phyloP scores from a whole-genome alignment of 345 rosid species.

The Linum lewisii region DNA sequence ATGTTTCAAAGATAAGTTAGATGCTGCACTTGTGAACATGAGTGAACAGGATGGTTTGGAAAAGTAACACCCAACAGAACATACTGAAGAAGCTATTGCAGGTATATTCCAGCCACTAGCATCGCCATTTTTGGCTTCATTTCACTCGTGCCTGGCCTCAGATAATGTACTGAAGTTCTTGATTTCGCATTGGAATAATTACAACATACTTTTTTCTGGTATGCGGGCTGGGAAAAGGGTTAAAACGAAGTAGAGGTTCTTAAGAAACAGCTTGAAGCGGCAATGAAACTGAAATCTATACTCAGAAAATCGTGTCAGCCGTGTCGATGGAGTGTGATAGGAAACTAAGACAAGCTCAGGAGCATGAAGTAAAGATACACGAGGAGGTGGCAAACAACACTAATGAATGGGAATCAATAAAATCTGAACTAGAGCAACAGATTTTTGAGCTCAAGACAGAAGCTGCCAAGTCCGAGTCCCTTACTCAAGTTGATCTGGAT shows the following conservation, averaged over 20 bases:
- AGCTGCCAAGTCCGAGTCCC: neutral
- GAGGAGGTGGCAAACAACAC: neutral
- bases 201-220: neutral
- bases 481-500: neutral
- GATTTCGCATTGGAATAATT: neutral
- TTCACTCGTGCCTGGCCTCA: neutral
- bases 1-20: neutral
- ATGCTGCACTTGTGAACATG: neutral
- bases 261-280: neutral
- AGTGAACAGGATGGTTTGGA: neutral
- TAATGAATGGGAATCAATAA: neutral
- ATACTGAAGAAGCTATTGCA: conserved; percentile 3
- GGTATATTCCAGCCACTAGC: too few species aligned
- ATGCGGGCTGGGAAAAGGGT: conserved; percentile 5
- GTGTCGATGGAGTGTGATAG: neutral
- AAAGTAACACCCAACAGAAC: neutral
- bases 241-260: neutral
- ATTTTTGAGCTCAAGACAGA: neutral
- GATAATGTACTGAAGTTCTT: neutral
- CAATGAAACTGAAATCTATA: neutral
- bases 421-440: neutral
- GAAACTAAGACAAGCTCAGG: neutral
- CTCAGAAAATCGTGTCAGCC: neutral
- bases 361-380: neutral
- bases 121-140: too few species aligned